Base-by-base conservation (phyloP, 2,329 filamentous ascomycete genomes). In the Monosporascus sp. region DNA sequence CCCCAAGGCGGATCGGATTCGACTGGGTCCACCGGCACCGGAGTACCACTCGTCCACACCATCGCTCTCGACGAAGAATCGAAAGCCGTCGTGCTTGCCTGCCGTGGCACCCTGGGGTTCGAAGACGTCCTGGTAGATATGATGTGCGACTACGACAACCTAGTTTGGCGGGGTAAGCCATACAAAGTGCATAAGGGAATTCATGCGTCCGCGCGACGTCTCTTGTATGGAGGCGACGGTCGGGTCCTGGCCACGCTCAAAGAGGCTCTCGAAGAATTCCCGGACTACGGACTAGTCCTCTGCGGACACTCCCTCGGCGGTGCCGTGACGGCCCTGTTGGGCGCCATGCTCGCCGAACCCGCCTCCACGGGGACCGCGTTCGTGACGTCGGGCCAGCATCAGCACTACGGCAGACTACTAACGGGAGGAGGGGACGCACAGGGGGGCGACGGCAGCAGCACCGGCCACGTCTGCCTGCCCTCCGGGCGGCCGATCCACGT, bases 161-260 rank as follows among this genome's bases (percentile, higher is more conserved):
- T 88, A 9, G 57, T 73, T 5, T 86, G 87, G 84, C 77, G 82
- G 53, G 84, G 83, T 17, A 79, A 77, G 54, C 72, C 73, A 1
- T 89, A 87, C 72, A 83, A 86, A 58, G 86, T 89, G 0, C 87
- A 90, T 69, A 89, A 89, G 65, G 87, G 87, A 15, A 84, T 90
- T 51, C 85, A 89, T 64, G 85, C 86, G 0, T 89, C 86, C 1
- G 87, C 87, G 4, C 77, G 81, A 20, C 79, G 86, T 11, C 75
- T 90, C 0, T 72, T 90, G 0, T 86, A 85, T 61, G 85, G 86
- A 8, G 83, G 79, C 47, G 85, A 88, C 48, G 84, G 85, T 1
- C 77, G 81, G 25, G 84, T 90, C 2, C 75, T 90, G 56, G 74
- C 81, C 44, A 88, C 83, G 0, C 77, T 90, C 18, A 81, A 81